phyloP scores from a whole-genome alignment of 257 asterid genomes.

The Thymus mandschuricus region DNA sequence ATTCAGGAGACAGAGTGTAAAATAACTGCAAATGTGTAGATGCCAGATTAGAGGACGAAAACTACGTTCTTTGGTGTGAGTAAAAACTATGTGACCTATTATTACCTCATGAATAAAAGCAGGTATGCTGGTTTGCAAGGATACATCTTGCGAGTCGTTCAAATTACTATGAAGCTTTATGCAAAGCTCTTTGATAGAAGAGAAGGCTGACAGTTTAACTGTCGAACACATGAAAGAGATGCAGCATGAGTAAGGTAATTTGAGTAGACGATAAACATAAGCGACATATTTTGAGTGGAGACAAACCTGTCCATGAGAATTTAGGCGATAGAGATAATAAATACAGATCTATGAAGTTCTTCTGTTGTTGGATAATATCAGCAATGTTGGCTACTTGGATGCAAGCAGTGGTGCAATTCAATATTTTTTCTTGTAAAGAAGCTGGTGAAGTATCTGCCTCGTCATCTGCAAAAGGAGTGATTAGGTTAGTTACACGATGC shows the following conservation, averaged over 20 bases:
- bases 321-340: conserved; percentile 67
- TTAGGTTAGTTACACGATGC: conserved; percentile 25
- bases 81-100: conserved; percentile 24
- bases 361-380: conserved; percentile 75
- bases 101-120: conserved; percentile 70
- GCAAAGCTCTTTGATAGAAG: conserved; percentile 75
- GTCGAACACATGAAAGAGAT: conserved; percentile 35
- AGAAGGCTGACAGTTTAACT: conserved; percentile 75
- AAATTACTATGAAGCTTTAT: conserved; percentile 50
- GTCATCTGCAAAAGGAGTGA: conserved; percentile 52
- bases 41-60: conserved; percentile 31
- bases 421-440: conserved; percentile 62
- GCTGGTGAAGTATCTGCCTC: conserved; percentile 62
- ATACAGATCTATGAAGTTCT: conserved; percentile 60
- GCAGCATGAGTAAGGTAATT: conserved; percentile 14
- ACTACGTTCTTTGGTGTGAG: not conserved
- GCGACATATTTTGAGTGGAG: not conserved
- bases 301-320: conserved; percentile 82
- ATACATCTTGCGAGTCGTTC: conserved; percentile 42
- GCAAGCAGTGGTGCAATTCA: conserved; percentile 72
- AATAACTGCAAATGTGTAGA: conserved; percentile 60
- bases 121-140: conserved; percentile 35
- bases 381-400: conserved; percentile 63
- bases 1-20: conserved; percentile 55
- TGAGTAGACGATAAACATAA: conserved; percentile 12